Evolutionary conservation across 306 rosid species (phyloP).

Genomic region (Parietaria judaica): DNA sequence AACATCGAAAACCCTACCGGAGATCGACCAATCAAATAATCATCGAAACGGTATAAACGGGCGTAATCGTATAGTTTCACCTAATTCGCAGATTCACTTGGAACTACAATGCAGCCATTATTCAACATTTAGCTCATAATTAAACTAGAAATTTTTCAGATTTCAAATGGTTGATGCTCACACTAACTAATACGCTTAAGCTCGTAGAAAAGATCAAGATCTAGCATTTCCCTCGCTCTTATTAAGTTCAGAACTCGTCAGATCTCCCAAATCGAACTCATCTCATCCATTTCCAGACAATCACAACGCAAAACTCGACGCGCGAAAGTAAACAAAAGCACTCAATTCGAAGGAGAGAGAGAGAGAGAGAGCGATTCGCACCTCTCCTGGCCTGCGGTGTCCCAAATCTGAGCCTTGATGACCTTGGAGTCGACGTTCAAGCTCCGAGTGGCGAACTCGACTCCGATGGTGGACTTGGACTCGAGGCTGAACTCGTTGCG

Average conservation of each 20-base stretch:
- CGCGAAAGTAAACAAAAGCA: background rate
- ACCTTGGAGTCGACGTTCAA: slow-evolving; percentile 40
- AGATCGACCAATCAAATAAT: too few species aligned
- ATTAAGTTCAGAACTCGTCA: background rate
- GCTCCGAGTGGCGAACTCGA: slow-evolving; percentile 60
- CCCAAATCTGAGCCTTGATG: slow-evolving; percentile 60
- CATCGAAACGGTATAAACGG: too few species aligned
- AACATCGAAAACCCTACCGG: too few species aligned
- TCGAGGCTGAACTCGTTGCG: slow-evolving; percentile 54
- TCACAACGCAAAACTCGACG: background rate
- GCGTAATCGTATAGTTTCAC: too few species aligned
- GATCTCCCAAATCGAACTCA: slow-evolving; percentile 19
- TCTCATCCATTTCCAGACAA: background rate
- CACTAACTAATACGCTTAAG: too few species aligned
- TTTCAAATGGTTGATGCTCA: too few species aligned
- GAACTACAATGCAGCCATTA: too few species aligned
- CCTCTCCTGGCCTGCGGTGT: slow-evolving; percentile 58
- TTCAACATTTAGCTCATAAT: too few species aligned
- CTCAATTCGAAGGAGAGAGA: background rate
- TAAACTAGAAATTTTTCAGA: too few species aligned
- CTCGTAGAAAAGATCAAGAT: background rate
- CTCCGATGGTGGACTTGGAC: slow-evolving; percentile 55
- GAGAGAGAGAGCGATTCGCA: background rate
- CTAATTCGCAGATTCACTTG: too few species aligned
- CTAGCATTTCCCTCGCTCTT: background rate